phyloP scores from a whole-genome alignment of 2,329 filamentous ascomycete genomes.

The Claviceps humidiphila region DNA sequence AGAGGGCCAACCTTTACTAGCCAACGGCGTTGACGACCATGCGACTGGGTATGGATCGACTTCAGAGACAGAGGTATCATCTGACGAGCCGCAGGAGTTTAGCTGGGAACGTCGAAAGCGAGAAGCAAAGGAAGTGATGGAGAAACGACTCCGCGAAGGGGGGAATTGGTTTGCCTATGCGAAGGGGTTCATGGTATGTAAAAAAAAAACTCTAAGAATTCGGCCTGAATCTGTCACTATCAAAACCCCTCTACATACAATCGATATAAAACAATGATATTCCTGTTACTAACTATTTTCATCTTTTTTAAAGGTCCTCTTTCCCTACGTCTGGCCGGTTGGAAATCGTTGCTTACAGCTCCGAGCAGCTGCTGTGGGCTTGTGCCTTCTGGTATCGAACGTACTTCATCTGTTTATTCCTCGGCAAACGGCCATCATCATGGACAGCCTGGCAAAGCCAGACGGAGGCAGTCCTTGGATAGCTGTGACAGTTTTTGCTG shows the following conservation, averaged over 20 bases:
- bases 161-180: slow-evolving; percentile 68
- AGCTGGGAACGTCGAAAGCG: slow-evolving; percentile 40
- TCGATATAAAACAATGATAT: too few relatives aligned
- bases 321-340: slow-evolving; percentile 68
- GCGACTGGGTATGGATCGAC: slow-evolving; percentile 29
- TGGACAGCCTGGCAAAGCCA: slow-evolving; percentile 42
- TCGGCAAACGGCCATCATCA: slow-evolving; percentile 68
- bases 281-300: not conserved
- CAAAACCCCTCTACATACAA: too few relatives aligned
- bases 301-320: slow-evolving; percentile 43
- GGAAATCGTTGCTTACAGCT: slow-evolving; percentile 53
- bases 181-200: slow-evolving; percentile 51
- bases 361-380: slow-evolving; percentile 49
- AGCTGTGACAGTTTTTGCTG: slow-evolving; percentile 38
- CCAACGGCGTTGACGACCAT: slow-evolving; percentile 14
- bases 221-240: too few relatives aligned
- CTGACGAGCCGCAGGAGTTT: slow-evolving; percentile 32
- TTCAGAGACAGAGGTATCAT: slow-evolving; percentile 23
- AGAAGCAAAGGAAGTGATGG: slow-evolving; percentile 42
- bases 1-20: slow-evolving; percentile 45
- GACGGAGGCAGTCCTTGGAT: slow-evolving; percentile 37
- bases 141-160: slow-evolving; percentile 57
- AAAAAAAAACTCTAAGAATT: not conserved
- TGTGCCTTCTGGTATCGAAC: slow-evolving; percentile 58
- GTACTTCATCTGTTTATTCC: slow-evolving; percentile 65